Conservation (phyloP, 2,329 filamentous ascomycete genomes). For the Lachnellula cervina region DNA sequence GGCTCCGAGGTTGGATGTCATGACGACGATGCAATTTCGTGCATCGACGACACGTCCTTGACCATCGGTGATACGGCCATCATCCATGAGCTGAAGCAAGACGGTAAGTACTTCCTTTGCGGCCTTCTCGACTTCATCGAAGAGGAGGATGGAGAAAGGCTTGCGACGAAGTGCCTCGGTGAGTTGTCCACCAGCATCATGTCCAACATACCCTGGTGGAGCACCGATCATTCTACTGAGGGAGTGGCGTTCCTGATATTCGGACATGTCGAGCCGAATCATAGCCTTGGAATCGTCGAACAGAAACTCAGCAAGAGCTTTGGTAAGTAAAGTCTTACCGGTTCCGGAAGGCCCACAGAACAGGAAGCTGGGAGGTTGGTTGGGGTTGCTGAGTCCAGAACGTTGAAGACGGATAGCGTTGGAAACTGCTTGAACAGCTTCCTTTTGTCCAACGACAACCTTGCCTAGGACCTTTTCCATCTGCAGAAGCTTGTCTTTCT, state of each 20-base stretch:
- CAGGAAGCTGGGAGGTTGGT: constrained; percentile 94
- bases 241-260: constrained; percentile 96
- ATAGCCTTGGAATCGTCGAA: constrained; percentile 97
- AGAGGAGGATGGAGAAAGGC: constrained; percentile 95
- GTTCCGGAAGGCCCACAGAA: constrained; percentile 99
- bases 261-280: constrained; percentile 99
- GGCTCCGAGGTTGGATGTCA: constrained; percentile 96
- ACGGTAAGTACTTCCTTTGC: constrained; percentile 97
- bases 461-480: constrained; percentile 87
- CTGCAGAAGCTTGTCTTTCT: constrained; percentile 96
- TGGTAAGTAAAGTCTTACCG: constrained; percentile 94
- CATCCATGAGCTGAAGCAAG: constrained; percentile 98
- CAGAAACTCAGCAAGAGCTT: constrained; percentile 93
- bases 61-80: constrained; percentile 95
- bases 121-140: constrained; percentile 97
- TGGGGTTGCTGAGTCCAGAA: constrained; percentile 90
- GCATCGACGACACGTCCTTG: constrained; percentile 94
- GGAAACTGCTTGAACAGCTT: constrained; percentile 87
- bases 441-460: constrained; percentile 87
- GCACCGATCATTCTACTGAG: constrained; percentile 97
- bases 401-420: constrained; percentile 95
- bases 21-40: constrained; percentile 97
- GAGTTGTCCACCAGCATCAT: constrained; percentile 91
- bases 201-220: constrained; percentile 92
- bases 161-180: constrained; percentile 91